A percentile compares a stretch with the other conserved stretches of the same genome.
Evolutionary conservation across 164 flowering plant species (phyloP).

Genomic region (Vitis vinifera): ASM3070453v1 NC_081815.1:1470501-1471000

Average conservation of each 20-base stretch:
- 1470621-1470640: constrained; percentile 39
- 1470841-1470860: constrained; percentile 60
- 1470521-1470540: constrained; percentile 63
- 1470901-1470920: constrained; percentile 72
- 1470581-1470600: constrained; percentile 47
- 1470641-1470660: constrained; percentile 61
- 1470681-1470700: constrained; percentile 82
- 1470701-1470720: constrained; percentile 86
- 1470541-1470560: constrained; percentile 74
- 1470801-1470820: constrained; percentile 60
- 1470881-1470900: constrained; percentile 84
- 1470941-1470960: constrained; percentile 67
- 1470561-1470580: constrained; percentile 61
- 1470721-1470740: constrained; percentile 94
- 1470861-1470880: constrained; percentile 82
- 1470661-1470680: constrained; percentile 74
- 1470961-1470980: constrained; percentile 72
- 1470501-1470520: constrained; percentile 59
- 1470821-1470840: constrained; percentile 91
- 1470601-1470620: constrained; percentile 51
- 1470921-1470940: constrained; percentile 82
- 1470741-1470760: constrained; percentile 71
- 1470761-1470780: constrained; percentile 65
- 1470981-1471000: constrained; percentile 29
- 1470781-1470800: constrained; percentile 67